Percentiles rank a stretch among this genome's conserved stretches.
phyloP scores from a whole-genome alignment of 2,329 filamentous ascomycete genomes.

The Balansia obtecta region DNA sequence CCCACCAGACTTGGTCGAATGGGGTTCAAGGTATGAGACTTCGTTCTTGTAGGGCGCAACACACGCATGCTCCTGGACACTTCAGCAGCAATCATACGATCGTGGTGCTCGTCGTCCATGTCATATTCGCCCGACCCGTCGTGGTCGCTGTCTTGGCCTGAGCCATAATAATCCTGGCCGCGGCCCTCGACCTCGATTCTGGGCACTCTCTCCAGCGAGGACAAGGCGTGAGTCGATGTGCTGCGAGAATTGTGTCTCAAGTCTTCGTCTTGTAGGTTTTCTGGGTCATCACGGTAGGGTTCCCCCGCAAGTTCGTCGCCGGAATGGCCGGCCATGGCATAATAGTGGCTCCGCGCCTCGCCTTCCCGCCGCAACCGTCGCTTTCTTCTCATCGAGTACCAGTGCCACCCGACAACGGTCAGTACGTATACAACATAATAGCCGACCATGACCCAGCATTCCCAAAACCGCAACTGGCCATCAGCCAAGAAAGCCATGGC shows the following conservation, averaged over 20 bases:
- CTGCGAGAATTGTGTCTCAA: constrained; percentile 8
- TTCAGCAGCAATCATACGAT: constrained; percentile 62
- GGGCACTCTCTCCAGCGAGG: constrained; percentile 30
- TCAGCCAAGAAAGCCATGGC: constrained; percentile 81
- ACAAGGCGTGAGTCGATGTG: constrained; percentile 23
- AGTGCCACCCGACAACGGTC: constrained; percentile 86
- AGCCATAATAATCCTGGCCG: constrained; percentile 15
- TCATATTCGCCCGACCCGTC: constrained; percentile 29
- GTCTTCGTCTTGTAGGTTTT: constrained; percentile 16
- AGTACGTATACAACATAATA: constrained; percentile 86
- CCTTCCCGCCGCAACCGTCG: constrained; percentile 52
- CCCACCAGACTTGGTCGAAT: constrained; percentile 90
- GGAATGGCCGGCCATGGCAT: constrained; percentile 38
- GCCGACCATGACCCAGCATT: constrained; percentile 78
- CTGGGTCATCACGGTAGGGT: constrained; percentile 51
- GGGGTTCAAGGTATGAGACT: constrained; percentile 57
- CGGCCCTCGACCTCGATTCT: constrained; percentile 34
- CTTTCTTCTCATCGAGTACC: constrained; percentile 56
- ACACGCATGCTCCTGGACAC: constrained; percentile 90
- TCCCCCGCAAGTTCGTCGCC: constrained; percentile 42
- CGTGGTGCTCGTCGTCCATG: constrained; percentile 37
- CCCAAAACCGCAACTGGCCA: constrained; percentile 74
- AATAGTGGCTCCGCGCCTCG: constrained; percentile 61
- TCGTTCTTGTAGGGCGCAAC: constrained; percentile 50
- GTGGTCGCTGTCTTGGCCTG: constrained; percentile 22